Base-by-base conservation (phyloP, 306 rosid species). In the Clitoria ternatea region DNA sequence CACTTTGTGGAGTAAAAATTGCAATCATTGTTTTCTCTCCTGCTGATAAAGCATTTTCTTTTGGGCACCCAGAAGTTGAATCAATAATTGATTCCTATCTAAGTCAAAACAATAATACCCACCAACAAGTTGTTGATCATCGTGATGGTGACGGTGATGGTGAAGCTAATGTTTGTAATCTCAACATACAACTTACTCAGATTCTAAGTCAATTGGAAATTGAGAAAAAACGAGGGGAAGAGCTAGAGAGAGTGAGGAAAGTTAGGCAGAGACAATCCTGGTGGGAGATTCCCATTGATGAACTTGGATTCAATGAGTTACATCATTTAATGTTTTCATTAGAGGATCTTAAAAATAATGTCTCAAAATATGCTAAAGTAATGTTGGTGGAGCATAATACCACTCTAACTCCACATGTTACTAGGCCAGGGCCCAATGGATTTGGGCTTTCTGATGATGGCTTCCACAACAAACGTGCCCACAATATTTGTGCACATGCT, bases 11-110 rank as follows among this genome's bases (percentile, higher is more conserved):
- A 4, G 78, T 65, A 9, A 63, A 72, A n/a, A 66, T 79, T 9
- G 79, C 65, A 4, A 57, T 79, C 2, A 29, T 66, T 0, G 78
- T 79, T 13, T 79, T 79, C 27, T 79, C 79, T n/a, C 75, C 64
- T 0, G 33, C 70, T 0, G 20, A 70, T 5, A 79, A 79, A 26
- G 75, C 75, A 12, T 79, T 79, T 32, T 65, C 50, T 7, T 79
- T 79, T 15, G 83, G 79, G n/a, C 69, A 72, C 33, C 79, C 75
- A 3, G 75, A 40, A n/a, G 74, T 79, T 9, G 70, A 79, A 14
- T 66, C 79, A 6, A 22, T 79, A 6, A 40, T 73, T 0, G 50
- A 79, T 32, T 50, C 43, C 4, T 79, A 72, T 13, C 2, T 59
- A 2, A n/a, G 20, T 30, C 55, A 18, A 42, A 68, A 60, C 54